phyloP scores from a whole-genome alignment of 73 alveolate genomes.

The Symbiodinium natans region DNA sequence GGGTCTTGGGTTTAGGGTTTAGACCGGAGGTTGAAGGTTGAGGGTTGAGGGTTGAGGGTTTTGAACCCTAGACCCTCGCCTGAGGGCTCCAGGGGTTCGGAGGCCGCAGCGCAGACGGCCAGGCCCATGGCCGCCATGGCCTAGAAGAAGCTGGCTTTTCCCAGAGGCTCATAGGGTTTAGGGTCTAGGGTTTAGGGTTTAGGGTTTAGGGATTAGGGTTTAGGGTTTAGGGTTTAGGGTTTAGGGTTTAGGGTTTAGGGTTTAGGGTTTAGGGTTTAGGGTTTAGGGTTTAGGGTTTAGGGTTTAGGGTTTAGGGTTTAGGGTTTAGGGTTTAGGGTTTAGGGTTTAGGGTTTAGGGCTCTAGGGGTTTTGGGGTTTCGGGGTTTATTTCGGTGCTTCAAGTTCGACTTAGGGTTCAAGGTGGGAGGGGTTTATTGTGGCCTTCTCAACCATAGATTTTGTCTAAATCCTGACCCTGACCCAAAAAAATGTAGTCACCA shows the following conservation, averaged over 20 bases:
- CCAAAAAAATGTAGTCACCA: not conserved
- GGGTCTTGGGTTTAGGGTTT: too few species aligned
- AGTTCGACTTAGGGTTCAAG: too few species aligned
- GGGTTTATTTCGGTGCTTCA: too few species aligned
- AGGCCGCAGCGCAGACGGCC: slow-evolving; percentile 59
- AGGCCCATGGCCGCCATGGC: slow-evolving; percentile 91
- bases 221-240: not conserved
- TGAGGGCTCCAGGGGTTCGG: slow-evolving; percentile 42
- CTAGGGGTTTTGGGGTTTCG: too few species aligned
- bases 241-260: not conserved
- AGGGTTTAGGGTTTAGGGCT: not conserved
- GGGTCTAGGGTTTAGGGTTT: not conserved
- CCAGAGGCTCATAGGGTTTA: not conserved
- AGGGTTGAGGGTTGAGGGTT: too few species aligned
- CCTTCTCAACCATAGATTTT: too few species aligned
- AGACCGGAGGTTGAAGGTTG: too few species aligned
- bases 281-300: not conserved
- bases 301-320: not conserved
- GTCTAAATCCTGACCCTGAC: too few species aligned
- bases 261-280: not conserved
- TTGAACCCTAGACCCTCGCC: not conserved
- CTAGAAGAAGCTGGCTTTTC: not conserved
- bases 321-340: not conserved
- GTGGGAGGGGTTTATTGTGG: too few species aligned
- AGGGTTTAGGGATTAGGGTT: not conserved